phyloP scores from a whole-genome alignment of 1,139 yeast species.

The Debaryomyces coudertii region DNA sequence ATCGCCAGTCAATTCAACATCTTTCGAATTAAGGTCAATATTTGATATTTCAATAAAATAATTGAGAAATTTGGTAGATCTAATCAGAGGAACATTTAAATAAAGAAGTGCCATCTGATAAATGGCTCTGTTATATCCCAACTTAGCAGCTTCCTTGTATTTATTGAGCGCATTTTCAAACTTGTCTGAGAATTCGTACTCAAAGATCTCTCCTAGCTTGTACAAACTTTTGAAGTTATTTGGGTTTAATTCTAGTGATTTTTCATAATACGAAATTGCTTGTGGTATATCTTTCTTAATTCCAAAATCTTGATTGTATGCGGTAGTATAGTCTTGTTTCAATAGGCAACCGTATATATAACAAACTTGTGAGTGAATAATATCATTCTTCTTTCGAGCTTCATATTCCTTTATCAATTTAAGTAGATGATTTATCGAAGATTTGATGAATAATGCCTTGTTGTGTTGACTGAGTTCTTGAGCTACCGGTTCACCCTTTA shows the following conservation, averaged over 20 bases:
- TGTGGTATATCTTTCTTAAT: constrained; percentile 33
- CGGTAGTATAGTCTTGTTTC: constrained; percentile 36
- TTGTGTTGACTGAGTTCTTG: constrained; percentile 36
- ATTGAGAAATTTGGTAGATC: constrained; percentile 41
- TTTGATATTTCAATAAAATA: constrained; percentile 43
- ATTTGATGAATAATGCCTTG: constrained; percentile 43
- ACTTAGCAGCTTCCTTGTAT: constrained; percentile 44
- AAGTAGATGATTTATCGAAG: constrained; percentile 43
- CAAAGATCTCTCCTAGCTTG: constrained; percentile 47
- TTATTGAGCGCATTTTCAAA: constrained; percentile 39
- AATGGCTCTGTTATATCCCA: constrained; percentile 50
- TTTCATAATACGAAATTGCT: constrained; percentile 38
- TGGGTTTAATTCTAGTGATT: constrained; percentile 37
- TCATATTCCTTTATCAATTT: constrained; percentile 43
- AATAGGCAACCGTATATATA: constrained; percentile 45
- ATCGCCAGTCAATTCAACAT: constrained; percentile 39
- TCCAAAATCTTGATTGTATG: constrained; percentile 44
- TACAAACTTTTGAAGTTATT: constrained; percentile 40
- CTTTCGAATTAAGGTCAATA: constrained; percentile 39
- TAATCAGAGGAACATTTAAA: constrained; percentile 36
- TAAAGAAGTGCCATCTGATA: constrained; percentile 45
- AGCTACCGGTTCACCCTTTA: constrained; percentile 46
- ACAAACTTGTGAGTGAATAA: constrained; percentile 33
- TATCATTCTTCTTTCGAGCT: constrained; percentile 27
- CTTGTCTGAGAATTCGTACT: constrained; percentile 32